These are phyloP conservation scores for Solanum chacoense DNA, from an alignment of 305 asterid species.

Conservation along the genomic window DNA sequence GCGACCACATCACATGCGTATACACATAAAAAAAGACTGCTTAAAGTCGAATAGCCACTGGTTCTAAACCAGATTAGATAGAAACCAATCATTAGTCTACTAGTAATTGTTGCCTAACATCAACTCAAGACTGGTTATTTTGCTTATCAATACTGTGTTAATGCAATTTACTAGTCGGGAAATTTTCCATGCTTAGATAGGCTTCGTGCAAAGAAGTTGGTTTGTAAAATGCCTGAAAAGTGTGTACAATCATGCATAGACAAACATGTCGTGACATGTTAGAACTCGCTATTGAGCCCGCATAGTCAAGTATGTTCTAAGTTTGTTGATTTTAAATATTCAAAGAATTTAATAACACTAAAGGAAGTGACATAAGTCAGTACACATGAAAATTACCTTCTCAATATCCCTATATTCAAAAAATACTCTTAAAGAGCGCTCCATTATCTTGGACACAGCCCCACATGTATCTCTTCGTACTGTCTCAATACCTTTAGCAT, in stretches of 20 bases:
- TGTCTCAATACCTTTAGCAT: conserved; percentile 98
- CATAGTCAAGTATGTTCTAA: background rate
- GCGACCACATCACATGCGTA: background rate
- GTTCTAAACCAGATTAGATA: background rate
- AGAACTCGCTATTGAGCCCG: background rate
- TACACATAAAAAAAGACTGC: background rate
- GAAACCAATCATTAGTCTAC: background rate
- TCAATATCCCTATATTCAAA: conserved; percentile 63
- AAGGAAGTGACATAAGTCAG: background rate
- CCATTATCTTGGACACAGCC: conserved; percentile 92
- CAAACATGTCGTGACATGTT: background rate
- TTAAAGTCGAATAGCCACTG: background rate
- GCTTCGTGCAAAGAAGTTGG: background rate
- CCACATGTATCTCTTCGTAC: conserved; percentile 90
- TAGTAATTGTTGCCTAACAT: background rate
- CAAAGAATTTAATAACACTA: background rate
- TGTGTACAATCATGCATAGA: background rate
- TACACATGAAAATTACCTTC: conserved; percentile 29
- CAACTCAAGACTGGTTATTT: background rate
- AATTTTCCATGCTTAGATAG: background rate
- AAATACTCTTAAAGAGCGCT: conserved; percentile 68
- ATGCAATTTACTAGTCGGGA: background rate
- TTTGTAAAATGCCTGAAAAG: background rate
- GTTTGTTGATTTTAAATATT: background rate
- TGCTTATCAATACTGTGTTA: background rate